Evolutionary conservation across 2,329 filamentous ascomycete species (phyloP).

Genomic region (Cephalotrichum gorgonifer): DNA sequence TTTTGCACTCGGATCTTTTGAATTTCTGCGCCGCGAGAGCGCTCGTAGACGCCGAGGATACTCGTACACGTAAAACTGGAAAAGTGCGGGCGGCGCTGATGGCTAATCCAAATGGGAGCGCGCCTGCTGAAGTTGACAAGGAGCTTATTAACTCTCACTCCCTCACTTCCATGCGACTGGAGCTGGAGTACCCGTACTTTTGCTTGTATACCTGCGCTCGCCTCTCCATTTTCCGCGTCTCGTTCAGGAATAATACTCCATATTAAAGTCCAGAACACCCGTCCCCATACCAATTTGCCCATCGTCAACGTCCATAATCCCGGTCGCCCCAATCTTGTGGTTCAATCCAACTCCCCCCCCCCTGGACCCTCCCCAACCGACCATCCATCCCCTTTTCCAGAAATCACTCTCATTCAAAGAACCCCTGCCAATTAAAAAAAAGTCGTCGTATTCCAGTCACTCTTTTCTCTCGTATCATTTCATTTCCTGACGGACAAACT

Average conservation of each 20-base stretch:
- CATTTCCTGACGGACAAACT: conserved; percentile 10
- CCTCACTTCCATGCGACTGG: too few relatives aligned
- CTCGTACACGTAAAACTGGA: too few relatives aligned
- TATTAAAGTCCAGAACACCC: not conserved
- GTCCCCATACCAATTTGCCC: not conserved
- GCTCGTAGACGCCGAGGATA: too few relatives aligned
- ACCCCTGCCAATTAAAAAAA: conserved; percentile 2
- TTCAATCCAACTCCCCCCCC: conserved; percentile 19
- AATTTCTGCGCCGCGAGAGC: too few relatives aligned
- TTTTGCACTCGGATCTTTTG: too few relatives aligned
- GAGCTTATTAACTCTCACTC: too few relatives aligned
- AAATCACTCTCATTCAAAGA: not conserved
- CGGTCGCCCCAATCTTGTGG: conserved; percentile 20
- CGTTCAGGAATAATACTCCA: not conserved
- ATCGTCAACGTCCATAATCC: not conserved
- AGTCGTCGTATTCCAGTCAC: conserved; percentile 25
- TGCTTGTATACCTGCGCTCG: not conserved
- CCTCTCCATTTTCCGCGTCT: not conserved
- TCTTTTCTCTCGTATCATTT: conserved; percentile 19
- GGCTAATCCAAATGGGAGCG: too few relatives aligned
- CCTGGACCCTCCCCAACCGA: conserved; percentile 3
- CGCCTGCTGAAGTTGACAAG: too few relatives aligned
- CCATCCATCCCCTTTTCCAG: conserved; percentile 6
- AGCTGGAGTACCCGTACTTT: not conserved
- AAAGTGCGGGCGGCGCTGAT: too few relatives aligned